Evolutionary conservation across 345 rosid species (phyloP), one percentile per base, ranked within the genome.

Genomic region (Fremontodendron californicum): DNA sequence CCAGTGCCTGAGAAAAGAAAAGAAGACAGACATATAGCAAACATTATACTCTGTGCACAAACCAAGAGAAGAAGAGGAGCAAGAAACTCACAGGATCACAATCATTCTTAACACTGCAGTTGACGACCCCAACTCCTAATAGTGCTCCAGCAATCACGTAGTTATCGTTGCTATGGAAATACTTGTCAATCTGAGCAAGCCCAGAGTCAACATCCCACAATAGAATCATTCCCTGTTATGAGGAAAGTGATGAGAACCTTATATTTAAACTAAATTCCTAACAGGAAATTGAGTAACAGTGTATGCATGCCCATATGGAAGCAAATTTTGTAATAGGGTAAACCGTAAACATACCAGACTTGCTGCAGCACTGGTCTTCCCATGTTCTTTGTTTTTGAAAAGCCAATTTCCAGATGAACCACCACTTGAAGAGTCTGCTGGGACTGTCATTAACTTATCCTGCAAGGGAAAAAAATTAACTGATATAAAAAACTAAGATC

Each of bases 151-250:
- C 90, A 78, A 90, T 89, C 25, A 94, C 88, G 55, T 95, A 89
- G 81, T 82, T 94, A 80, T 96, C 98, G 58, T 78, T 89, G 79
- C 89, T 87, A 70, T 96, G 97, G 78, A 96, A 88, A 82, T 91
- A 96, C 80, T 96, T 96, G 73, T 93, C 99, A 64, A 93, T 82
- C 82, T 91, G 98, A 71, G 98, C 75, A 57, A 96, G 97, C 75
- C 99, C 97, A 78, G 91, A 74, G 83, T 93, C 97, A 25, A 96
- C 94, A 80, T 96, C 99, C 97, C 98, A 96, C 73, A 90, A 85
- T 57, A 87, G 83, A 84, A 93, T 93, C 98, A 92, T 92, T 62
- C 99, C 99, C 98, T 95, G 74, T 25, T 33, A 83, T 31, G 51
- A 75, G 63, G 57, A 82, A 48, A 40, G 23, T 48, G 51, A 48